These are phyloP conservation scores for Diplodia scrobiculata DNA, from an alignment of 2,329 filamentous ascomycete genomes.

Conservation along the genomic window DNA sequence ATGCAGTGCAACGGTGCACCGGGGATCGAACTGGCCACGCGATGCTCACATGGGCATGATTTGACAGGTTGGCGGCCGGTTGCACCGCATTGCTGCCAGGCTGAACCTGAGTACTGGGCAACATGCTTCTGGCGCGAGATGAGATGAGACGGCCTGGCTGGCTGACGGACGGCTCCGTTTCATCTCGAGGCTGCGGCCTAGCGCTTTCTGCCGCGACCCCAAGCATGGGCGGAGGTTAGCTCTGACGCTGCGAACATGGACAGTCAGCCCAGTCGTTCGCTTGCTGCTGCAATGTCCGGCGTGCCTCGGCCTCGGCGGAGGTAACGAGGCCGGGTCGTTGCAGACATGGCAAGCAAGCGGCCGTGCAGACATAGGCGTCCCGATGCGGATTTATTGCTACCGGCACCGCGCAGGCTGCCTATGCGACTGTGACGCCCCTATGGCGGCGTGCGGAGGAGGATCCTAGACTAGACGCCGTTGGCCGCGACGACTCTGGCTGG, in stretches of 20 bases:
- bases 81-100: slow-evolving; percentile 12
- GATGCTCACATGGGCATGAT: slow-evolving; percentile 25
- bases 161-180: slow-evolving; percentile 18
- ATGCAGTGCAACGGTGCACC: slow-evolving; percentile 22
- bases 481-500: slow-evolving; percentile 8
- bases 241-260: background rate
- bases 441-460: slow-evolving; percentile 7
- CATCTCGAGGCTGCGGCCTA: slow-evolving; percentile 15
- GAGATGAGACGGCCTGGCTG: slow-evolving; percentile 11
- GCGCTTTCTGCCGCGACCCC: background rate
- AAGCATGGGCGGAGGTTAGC: no score
- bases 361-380: no score
- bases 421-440: background rate
- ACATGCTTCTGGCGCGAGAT: slow-evolving; percentile 7
- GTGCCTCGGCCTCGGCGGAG: background rate
- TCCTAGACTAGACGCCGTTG: slow-evolving; percentile 3
- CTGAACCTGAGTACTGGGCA: slow-evolving; percentile 21
- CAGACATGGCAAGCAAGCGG: background rate
- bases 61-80: slow-evolving; percentile 19
- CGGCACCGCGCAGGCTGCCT: background rate
- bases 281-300: background rate
- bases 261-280: background rate
- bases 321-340: slow-evolving; percentile 5
- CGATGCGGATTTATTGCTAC: background rate
- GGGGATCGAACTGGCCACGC: slow-evolving; percentile 21